Base-by-base conservation (phyloP, 345 rosid species). In the Gossypium bickii region DNA sequence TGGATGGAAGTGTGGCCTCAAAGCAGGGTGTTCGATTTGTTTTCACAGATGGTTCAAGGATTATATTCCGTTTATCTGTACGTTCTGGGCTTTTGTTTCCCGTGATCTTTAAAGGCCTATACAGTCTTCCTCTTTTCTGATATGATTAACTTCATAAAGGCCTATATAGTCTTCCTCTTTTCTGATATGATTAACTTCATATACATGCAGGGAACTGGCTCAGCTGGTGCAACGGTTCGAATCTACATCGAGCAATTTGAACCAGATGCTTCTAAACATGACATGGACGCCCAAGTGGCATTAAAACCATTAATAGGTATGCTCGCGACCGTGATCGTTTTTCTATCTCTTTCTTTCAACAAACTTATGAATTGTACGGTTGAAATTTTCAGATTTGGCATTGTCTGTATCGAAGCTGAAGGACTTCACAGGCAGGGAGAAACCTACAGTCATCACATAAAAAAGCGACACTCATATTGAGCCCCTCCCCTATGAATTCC, bases 21-120 rank as follows among this genome's bases (percentile, higher is more conserved):
- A 95, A 95, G 85, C 99, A 95, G 86, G 98, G 97, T 74, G 92
- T 95, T 66, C 92, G 97, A 45, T 86, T 95, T 82, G 94, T 92
- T 75, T 93, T 93, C 74, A 90, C 90, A 0, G 97, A 95, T 74
- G 96, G 99, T 72, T 93, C 98, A 24, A 86, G 94, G 85, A 91
- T 95, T 80, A 92, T 91, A 74, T 92, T 85, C 74, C 97, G 96
- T 45, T 83, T 91, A 85, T 95, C 96, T 2, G 98, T 91, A 88
- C 44, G 94, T 81, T 22, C 59, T 57, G 45, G 41, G 29, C 1
- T 27, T 29, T 44, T 49, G 11, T 52, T 67, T 67, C 62, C 65
- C 68, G 64, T 34, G n/a, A n/a, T 6, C 29, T 56, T 68, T 72
- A 78, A 66, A 74, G 70, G 67, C 34, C 53, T 45, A 51, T 59